Evolutionary conservation across 257 asterid genomes (phyloP).

Genomic region (Asclepias syriaca): DNA sequence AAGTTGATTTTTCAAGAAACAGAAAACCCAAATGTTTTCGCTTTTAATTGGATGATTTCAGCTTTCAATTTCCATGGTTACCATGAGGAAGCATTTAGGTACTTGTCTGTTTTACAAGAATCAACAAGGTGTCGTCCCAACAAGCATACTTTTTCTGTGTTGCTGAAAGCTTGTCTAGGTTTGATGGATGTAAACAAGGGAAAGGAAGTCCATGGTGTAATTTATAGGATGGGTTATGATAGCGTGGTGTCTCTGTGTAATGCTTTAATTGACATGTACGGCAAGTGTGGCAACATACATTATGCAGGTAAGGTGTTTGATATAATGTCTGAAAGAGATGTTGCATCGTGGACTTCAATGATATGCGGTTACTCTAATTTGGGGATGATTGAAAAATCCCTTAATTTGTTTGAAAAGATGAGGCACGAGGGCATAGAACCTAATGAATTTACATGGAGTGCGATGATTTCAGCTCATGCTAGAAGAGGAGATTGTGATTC

Average conservation of each 20-base stretch:
- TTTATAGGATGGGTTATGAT: slow-evolving; percentile 36
- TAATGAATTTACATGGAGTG: slow-evolving; percentile 62
- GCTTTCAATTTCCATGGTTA: slow-evolving; percentile 32
- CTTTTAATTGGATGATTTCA: slow-evolving; percentile 59
- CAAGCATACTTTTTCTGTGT: slow-evolving; percentile 35
- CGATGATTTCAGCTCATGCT: slow-evolving; percentile 44
- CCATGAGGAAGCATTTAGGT: slow-evolving; percentile 40
- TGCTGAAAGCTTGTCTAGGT: slow-evolving; percentile 48
- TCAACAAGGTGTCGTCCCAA: slow-evolving; percentile 33
- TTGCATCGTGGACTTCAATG: slow-evolving; percentile 58
- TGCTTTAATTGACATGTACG: slow-evolving; percentile 44
- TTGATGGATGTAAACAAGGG: slow-evolving; percentile 42
- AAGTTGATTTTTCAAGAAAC: slow-evolving; percentile 36
- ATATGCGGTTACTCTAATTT: slow-evolving; percentile 43
- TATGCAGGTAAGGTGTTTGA: slow-evolving; percentile 46
- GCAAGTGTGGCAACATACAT: slow-evolving; percentile 35
- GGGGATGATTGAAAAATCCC: slow-evolving; percentile 40
- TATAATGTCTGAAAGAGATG: slow-evolving; percentile 49
- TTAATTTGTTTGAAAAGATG: slow-evolving; percentile 47
- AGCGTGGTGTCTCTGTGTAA: slow-evolving; percentile 36
- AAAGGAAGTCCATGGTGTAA: slow-evolving; percentile 46
- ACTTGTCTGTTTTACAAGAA: slow-evolving; percentile 36
- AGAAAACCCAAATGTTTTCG: slow-evolving; percentile 42
- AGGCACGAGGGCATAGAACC: slow-evolving; percentile 36
- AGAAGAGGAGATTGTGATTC: slow-evolving; percentile 46